A percentile compares a stretch with the other conserved stretches of the same genome.
These are phyloP conservation scores for Solanum corneliomulleri DNA, from an alignment of 257 asterid species.

Conservation along the genomic window DNA sequence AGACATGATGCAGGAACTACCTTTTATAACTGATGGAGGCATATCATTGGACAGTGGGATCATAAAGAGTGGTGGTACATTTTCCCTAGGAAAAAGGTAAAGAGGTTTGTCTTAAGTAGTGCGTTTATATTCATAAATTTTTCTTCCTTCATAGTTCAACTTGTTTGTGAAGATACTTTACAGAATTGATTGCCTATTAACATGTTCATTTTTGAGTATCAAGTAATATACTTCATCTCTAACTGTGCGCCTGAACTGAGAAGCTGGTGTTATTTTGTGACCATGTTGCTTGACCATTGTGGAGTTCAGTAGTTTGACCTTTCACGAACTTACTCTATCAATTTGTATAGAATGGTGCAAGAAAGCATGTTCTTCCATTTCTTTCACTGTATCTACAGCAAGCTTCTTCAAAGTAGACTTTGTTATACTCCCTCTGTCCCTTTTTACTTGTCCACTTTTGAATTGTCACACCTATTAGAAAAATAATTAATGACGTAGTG, in stretches of 20 bases:
- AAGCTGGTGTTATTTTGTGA: not conserved
- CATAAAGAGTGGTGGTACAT: conserved; percentile 32
- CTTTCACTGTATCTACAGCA: not conserved
- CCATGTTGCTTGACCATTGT: not conserved
- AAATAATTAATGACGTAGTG: too few species aligned
- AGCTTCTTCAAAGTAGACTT: not conserved
- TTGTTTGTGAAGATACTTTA: not conserved
- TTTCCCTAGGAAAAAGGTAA: conserved; percentile 48
- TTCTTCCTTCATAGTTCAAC: not conserved
- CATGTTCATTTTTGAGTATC: not conserved
- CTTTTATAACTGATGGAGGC: conserved; percentile 46
- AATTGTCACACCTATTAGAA: too few species aligned
- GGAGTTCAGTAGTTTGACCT: not conserved
- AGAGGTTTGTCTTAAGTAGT: not conserved
- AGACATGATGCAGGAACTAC: conserved; percentile 60
- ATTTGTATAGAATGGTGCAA: not conserved
- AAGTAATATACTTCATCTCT: not conserved
- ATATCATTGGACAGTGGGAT: conserved; percentile 88
- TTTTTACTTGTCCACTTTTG: too few species aligned
- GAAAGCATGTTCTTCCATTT: not conserved
- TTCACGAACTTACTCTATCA: not conserved
- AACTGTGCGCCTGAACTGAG: not conserved
- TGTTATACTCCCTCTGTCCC: not conserved
- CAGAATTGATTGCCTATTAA: not conserved
- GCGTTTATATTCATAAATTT: not conserved